Evolutionary conservation across 768 basidiomycete genomes (phyloP), one percentile per base, ranked within the genome.

Genomic region (Rhodosporidiobolus sp.): DNA sequence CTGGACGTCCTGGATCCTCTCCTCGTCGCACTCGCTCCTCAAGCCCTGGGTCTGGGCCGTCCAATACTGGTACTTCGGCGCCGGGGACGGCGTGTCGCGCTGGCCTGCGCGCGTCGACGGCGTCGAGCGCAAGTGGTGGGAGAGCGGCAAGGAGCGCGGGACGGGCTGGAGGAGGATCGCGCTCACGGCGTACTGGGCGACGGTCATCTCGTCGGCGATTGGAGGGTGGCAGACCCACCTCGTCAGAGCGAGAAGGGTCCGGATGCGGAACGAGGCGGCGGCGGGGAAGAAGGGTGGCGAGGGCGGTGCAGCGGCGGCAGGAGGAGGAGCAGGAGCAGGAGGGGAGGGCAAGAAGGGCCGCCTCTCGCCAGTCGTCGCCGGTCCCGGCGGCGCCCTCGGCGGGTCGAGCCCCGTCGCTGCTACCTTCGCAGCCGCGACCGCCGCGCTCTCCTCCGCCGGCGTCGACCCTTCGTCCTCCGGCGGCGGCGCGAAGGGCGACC

Each of bases 211-310:
- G 73, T 84, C 95, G 67, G 94, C 92, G 69, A 91, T 98, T 32
- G 94, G 90, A 14, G 94, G 92, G 0, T 98, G 96, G 96, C 93
- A 88, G 80, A 85, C 94, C 61, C 94, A 96, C 80, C 82, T 98
- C 59, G 89, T 88, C 10, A 84, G 93, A 70, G 87, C 89, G 1
- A 84, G 92, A 68, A 84, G 87, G 74, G 75, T 77, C 32, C 57
- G 71, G 24, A 67, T 67, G 43, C 57, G 67, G 43, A 35, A n/a
- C 5, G 55, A 34, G 20, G 48, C 84, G 92, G 70, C 87, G 88
- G 1, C 83, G 90, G 69, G 84, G 86, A 72, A 63, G 49, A 43
- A 43, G 12, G 55, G 10, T 20, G 28, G 60, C 35, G 22, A 54
- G 62, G 71, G 77, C 56, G 74, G 63, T 68, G 79, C 79, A 68